phyloP scores from a whole-genome alignment of 495 filamentous ascomycete species.

The Daldinia vernicosa region DNA sequence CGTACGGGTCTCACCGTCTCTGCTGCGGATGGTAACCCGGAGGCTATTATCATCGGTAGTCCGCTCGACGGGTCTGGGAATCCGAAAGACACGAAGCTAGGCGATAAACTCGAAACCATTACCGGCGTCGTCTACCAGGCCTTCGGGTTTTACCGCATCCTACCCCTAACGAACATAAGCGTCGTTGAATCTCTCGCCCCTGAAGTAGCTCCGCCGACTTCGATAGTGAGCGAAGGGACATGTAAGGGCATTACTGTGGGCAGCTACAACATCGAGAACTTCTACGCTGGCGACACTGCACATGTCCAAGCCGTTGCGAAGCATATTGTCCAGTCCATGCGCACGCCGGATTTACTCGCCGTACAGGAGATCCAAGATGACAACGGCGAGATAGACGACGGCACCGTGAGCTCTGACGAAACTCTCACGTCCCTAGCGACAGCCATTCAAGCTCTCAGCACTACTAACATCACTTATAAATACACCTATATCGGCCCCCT shows the following conservation, averaged over 20 bases:
- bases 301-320: slow-evolving; percentile 59
- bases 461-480: slow-evolving; percentile 49
- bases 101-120: slow-evolving; percentile 64
- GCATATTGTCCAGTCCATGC: slow-evolving; percentile 64
- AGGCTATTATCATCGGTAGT: slow-evolving; percentile 65
- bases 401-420: slow-evolving; percentile 55
- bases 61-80: slow-evolving; percentile 69
- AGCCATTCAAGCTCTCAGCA: slow-evolving; percentile 52
- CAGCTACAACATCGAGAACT: slow-evolving; percentile 70
- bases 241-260: slow-evolving; percentile 64
- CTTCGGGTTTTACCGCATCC: slow-evolving; percentile 68
- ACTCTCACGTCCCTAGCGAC: slow-evolving; percentile 57
- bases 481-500: slow-evolving; percentile 61
- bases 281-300: slow-evolving; percentile 54
- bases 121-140: slow-evolving; percentile 65
- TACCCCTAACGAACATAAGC: slow-evolving; percentile 62
- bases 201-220: slow-evolving; percentile 50
- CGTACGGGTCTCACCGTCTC: slow-evolving; percentile 65
- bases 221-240: slow-evolving; percentile 51
- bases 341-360: slow-evolving; percentile 63
- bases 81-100: slow-evolving; percentile 61
- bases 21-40: slow-evolving; percentile 65
- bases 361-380: slow-evolving; percentile 71
- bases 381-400: slow-evolving; percentile 61
- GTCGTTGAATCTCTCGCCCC: slow-evolving; percentile 49